Conservation (phyloP, 352 stramenopile species). For the Thalassiosira mediterranea region DNA sequence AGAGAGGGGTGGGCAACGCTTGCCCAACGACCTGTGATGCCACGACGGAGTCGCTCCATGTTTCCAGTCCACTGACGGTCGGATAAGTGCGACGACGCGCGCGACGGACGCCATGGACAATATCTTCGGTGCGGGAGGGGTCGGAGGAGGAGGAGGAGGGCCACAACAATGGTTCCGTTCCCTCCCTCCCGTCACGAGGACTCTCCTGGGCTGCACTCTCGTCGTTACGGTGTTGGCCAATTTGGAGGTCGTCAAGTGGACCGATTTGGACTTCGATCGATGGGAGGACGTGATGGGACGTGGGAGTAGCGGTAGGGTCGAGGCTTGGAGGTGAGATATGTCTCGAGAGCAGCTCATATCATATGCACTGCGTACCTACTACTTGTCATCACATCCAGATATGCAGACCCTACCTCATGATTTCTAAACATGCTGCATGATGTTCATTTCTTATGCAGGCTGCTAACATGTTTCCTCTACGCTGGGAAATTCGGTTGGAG, state of each 20-base stretch:
- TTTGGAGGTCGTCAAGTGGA: slow-evolving; percentile 40
- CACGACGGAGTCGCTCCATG: too few relatives aligned
- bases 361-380: slow-evolving; percentile 43
- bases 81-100: neutral
- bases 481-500: slow-evolving; percentile 74
- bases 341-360: slow-evolving; percentile 24
- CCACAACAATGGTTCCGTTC: slow-evolving; percentile 63
- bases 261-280: slow-evolving; percentile 26
- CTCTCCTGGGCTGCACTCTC: slow-evolving; percentile 62
- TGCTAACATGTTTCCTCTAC: slow-evolving; percentile 82
- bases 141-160: slow-evolving; percentile 9
- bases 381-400: slow-evolving; percentile 54
- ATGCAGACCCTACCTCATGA: too few relatives aligned
- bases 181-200: slow-evolving; percentile 66
- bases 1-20: too few relatives aligned
- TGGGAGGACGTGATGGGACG: slow-evolving; percentile 27
- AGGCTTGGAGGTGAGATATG: slow-evolving; percentile 49
- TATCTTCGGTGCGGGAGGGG: slow-evolving; percentile 13
- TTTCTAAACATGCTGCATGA: too few relatives aligned
- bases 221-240: slow-evolving; percentile 67
- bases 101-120: slow-evolving; percentile 14
- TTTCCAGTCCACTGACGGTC: too few relatives aligned
- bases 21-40: too few relatives aligned
- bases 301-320: slow-evolving; percentile 20
- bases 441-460: slow-evolving; percentile 78